A percentile compares a stretch with the other conserved stretches of the same genome.
phyloP scores from a whole-genome alignment of 1,284 basidiomycete species.

The Ustilago tritici region DNA sequence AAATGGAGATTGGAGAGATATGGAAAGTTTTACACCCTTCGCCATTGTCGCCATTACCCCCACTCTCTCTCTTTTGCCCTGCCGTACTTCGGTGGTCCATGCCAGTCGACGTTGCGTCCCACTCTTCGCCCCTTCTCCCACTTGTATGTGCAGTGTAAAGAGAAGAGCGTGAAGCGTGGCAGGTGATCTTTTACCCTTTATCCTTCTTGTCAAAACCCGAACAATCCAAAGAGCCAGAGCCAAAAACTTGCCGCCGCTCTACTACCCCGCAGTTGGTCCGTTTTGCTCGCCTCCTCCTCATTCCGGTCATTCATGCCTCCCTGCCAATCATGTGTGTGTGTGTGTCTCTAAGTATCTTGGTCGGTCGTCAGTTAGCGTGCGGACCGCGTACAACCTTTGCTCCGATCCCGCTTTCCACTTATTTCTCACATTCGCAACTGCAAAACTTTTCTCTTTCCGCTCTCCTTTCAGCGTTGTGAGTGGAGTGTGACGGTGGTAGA shows the following conservation, averaged over 20 bases:
- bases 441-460: background rate
- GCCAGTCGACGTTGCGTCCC: background rate
- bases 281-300: background rate
- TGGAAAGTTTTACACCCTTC: background rate
- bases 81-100: background rate
- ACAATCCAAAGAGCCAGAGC: background rate
- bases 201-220: background rate
- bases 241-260: constrained; percentile 5
- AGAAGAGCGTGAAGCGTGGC: background rate
- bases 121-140: background rate
- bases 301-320: constrained; percentile 15
- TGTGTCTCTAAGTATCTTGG: too few species aligned
- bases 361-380: constrained; percentile 1
- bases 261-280: background rate
- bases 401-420: background rate
- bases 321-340: background rate
- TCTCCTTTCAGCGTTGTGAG: background rate
- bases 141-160: background rate
- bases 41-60: constrained; percentile 5
- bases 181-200: background rate
- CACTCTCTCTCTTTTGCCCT: background rate
- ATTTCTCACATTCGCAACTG: background rate
- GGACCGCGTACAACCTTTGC: constrained; percentile 1
- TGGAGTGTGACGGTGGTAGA: background rate
- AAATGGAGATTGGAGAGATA: background rate